Evolutionary conservation across 495 filamentous ascomycete genomes (phyloP), one percentile per base, ranked within the genome.

Genomic region (Aspergillus conjunctus): DNA sequence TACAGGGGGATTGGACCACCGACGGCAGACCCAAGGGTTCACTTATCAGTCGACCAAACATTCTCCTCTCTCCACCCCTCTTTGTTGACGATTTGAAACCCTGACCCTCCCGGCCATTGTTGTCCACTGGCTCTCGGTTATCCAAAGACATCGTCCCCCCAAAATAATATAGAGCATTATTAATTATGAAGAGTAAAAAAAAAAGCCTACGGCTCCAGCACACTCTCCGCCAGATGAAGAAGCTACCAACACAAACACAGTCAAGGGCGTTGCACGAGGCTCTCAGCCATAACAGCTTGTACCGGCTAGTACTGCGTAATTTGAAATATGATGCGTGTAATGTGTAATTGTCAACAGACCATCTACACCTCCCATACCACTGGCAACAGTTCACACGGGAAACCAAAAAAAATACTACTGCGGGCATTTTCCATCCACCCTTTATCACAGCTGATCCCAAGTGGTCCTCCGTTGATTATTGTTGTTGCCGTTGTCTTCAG

Each of bases 391-490:
- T n/a, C n/a, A n/a, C n/a, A n/a, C n/a, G n/a, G n/a, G n/a, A n/a
- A n/a, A n/a, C n/a, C n/a, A 17, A 20, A 48, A 48, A 14, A 20
- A 48, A 48, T 2, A 21, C 10, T 20, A 17, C 44, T 5, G 44
- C 44, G 18, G 44, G 44, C 17, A 21, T 48, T 48, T 48, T 21
- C 44, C 50, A 22, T 52, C 57, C 37, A 46, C 48, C 58, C 51
- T 54, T 60, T 60, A 60, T 60, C 58, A 60, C 56, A 51, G 44
- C 11, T 49, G n/a, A 60, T 48, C 51, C 58, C 58, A 60, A 41
- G 51, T 54, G 26, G 54, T 49, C 34, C 51, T 18, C 41, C 51
- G 41, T 44, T 32, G 50, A 54, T 58, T 62, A 54, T 56, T 57
- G 60, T 62, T 56, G 59, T 56, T 61, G 46, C 52, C 58, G 51